phyloP scores from a whole-genome alignment of 306 rosid genomes.

The Quercus glauca region DNA sequence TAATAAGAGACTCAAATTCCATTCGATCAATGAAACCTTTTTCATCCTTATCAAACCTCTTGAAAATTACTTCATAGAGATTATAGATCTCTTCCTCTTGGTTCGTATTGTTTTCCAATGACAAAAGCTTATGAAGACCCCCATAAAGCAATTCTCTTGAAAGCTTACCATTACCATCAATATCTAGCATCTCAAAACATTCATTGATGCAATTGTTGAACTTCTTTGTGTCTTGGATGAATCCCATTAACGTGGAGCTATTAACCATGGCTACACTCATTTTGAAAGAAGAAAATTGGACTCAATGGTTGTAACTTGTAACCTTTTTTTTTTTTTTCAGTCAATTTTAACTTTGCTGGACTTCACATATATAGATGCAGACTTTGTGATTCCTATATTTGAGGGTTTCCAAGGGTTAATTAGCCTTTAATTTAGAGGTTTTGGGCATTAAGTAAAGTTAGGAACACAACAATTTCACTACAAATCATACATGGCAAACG shows the following conservation, averaged over 20 bases:
- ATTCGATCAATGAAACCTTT: conserved; percentile 37
- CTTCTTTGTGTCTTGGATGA: conserved; percentile 27
- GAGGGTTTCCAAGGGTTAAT: too few species aligned
- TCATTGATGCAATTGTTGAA: conserved; percentile 39
- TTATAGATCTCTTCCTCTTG: conserved; percentile 13
- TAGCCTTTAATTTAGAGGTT: conserved; percentile 16
- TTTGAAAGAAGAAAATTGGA: background rate
- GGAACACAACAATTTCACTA: too few species aligned
- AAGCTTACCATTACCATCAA: conserved; percentile 38
- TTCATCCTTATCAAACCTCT: conserved; percentile 44
- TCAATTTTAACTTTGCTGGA: background rate
- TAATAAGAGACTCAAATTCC: conserved; percentile 43
- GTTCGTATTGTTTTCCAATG: conserved; percentile 36
- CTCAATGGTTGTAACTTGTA: too few species aligned
- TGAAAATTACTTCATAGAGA: conserved; percentile 26
- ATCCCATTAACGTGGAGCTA: conserved; percentile 34
- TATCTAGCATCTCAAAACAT: conserved; percentile 39
- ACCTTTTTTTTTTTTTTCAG: too few species aligned
- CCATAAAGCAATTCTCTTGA: conserved; percentile 37
- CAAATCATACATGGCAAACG: too few species aligned
- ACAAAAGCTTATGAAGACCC: conserved; percentile 32
- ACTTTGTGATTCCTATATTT: conserved; percentile 24
- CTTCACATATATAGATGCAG: background rate
- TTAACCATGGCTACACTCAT: conserved; percentile 45
- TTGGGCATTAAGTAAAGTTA: background rate